Conservation (phyloP, 306 rosid genomes). For the Cajanus cajan region DNA sequence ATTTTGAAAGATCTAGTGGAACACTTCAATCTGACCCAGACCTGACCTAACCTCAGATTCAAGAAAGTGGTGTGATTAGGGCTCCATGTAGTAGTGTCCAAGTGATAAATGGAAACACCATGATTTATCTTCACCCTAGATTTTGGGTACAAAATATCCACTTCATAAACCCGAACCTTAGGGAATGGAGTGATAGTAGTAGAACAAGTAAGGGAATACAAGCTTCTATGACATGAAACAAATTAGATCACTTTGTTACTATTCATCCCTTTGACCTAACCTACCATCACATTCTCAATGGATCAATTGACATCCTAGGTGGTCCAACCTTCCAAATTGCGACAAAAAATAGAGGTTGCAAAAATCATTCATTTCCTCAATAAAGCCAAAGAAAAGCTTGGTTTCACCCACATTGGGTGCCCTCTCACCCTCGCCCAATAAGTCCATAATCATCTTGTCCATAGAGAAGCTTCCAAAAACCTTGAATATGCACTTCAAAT, state of each 20-base stretch:
- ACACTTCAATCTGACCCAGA: conserved; percentile 78
- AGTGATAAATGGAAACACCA: conserved; percentile 79
- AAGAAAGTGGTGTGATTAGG: conserved; percentile 71
- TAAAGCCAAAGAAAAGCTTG: conserved; percentile 68
- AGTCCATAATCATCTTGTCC: conserved; percentile 11
- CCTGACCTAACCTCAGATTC: conserved; percentile 63
- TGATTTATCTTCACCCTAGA: conserved; percentile 61
- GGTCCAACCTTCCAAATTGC: conserved; percentile 49
- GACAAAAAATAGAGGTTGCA: conserved; percentile 63
- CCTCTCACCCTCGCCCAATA: conserved; percentile 66
- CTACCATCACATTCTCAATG: conserved; percentile 47
- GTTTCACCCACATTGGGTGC: conserved; percentile 72
- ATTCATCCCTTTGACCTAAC: conserved; percentile 55
- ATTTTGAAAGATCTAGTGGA: conserved; percentile 36
- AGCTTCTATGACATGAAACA: conserved; percentile 78
- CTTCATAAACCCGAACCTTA: conserved; percentile 79
- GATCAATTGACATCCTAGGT: conserved; percentile 60
- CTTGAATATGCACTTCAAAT: background rate
- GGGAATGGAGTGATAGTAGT: conserved; percentile 92
- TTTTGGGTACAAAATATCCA: conserved; percentile 60
- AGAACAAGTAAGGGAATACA: conserved; percentile 74
- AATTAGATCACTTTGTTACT: conserved; percentile 67
- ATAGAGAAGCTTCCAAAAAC: background rate
- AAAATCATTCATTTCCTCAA: conserved; percentile 85
- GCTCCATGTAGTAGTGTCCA: conserved; percentile 87